Conservation (phyloP, 306 rosid genomes). For the Rosa persica region DNA sequence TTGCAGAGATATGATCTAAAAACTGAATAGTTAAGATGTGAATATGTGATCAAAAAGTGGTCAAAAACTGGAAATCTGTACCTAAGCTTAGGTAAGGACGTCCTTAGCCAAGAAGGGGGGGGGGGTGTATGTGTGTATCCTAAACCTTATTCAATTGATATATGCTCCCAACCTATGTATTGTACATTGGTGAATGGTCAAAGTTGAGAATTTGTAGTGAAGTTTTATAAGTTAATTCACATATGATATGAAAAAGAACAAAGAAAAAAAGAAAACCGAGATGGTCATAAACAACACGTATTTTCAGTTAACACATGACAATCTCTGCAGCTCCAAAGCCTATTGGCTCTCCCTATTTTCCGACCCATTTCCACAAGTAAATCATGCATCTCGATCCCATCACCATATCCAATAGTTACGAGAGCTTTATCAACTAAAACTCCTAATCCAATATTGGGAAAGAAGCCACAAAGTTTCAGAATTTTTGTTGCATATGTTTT, state of each 20-base stretch:
- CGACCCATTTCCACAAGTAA: conserved; percentile 41
- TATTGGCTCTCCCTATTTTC: conserved; percentile 11
- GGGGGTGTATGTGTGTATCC: too few relatives aligned
- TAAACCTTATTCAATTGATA: too few relatives aligned
- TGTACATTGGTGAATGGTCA: not conserved
- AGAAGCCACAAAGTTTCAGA: conserved; percentile 22
- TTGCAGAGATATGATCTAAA: too few relatives aligned
- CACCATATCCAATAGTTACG: not conserved
- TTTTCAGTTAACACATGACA: conserved; percentile 20
- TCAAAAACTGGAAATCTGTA: too few relatives aligned
- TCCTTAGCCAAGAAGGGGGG: too few relatives aligned
- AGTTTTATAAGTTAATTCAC: too few relatives aligned
- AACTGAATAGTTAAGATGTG: too few relatives aligned
- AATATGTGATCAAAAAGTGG: too few relatives aligned
- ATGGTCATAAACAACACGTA: too few relatives aligned
- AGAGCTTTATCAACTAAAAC: conserved; percentile 32
- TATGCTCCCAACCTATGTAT: too few relatives aligned
- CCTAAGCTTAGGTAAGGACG: too few relatives aligned
- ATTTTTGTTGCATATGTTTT: conserved; percentile 19
- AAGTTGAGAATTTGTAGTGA: not conserved
- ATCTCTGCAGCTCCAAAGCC: conserved; percentile 29
- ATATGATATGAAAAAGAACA: too few relatives aligned
- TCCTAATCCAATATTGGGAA: conserved; percentile 31
- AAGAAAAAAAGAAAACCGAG: not conserved
- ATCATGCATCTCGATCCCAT: conserved; percentile 33